Conservation (phyloP, 345 rosid genomes). For the Mercurialis annua region DNA sequence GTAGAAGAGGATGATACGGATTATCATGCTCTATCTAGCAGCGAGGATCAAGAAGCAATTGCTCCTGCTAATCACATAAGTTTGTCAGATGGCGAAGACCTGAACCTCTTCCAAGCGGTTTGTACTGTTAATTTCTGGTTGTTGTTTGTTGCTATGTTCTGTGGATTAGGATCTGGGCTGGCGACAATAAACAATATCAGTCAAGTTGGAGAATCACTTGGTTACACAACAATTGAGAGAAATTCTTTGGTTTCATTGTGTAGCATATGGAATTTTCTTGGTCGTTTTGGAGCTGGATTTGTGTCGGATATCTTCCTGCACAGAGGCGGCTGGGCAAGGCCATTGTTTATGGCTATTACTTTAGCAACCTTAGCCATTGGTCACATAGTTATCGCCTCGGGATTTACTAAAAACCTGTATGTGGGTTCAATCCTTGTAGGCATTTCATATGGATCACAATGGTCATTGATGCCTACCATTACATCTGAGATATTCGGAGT, state of each 20-base stretch:
- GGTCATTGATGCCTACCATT: constrained; percentile 87
- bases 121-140: constrained; percentile 58
- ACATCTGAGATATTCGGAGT: constrained; percentile 72
- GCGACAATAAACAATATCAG: constrained; percentile 76
- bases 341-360: constrained; percentile 64
- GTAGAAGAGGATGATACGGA: constrained; percentile 9
- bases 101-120: constrained; percentile 54
- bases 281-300: constrained; percentile 82
- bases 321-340: constrained; percentile 67
- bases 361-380: constrained; percentile 55
- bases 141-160: constrained; percentile 61
- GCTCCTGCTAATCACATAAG: constrained; percentile 14
- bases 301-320: constrained; percentile 67
- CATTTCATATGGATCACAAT: constrained; percentile 74
- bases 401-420: constrained; percentile 58
- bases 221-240: constrained; percentile 53
- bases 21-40: constrained; percentile 28
- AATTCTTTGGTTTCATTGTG: constrained; percentile 66
- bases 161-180: constrained; percentile 76
- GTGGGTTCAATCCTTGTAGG: constrained; percentile 70
- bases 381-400: constrained; percentile 68
- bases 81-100: constrained; percentile 28
- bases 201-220: constrained; percentile 80
- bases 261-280: constrained; percentile 93
- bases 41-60: constrained; percentile 16